These are phyloP conservation scores for Bonia amplexicaulis DNA, from an alignment of 176 grass and related monocot genomes.

Conservation along the genomic window DNA sequence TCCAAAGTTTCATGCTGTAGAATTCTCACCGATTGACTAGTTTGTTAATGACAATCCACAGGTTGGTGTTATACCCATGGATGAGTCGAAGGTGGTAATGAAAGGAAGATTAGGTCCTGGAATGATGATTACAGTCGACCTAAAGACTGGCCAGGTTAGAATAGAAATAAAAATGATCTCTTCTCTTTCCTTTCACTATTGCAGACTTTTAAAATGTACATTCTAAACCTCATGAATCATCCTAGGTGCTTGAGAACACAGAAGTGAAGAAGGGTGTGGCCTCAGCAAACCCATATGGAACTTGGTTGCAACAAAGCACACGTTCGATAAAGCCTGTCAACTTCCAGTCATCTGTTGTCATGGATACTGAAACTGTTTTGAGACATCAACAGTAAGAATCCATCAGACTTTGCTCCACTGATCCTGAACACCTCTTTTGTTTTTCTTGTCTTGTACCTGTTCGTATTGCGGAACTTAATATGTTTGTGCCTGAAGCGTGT, in stretches of 20 bases:
- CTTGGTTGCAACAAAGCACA: slow-evolving; percentile 78
- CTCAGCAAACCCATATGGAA: slow-evolving; percentile 60
- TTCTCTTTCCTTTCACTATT: slow-evolving; percentile 5
- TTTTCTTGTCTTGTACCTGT: background rate
- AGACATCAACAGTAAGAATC: slow-evolving; percentile 93
- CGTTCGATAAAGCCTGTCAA: slow-evolving; percentile 89
- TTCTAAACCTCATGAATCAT: slow-evolving; percentile 38
- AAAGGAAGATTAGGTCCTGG: slow-evolving; percentile 97
- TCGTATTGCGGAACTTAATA: background rate
- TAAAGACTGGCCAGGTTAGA: slow-evolving; percentile 85
- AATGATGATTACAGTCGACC: slow-evolving; percentile 99
- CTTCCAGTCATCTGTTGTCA: slow-evolving; percentile 72
- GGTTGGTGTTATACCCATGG: slow-evolving; percentile 99
- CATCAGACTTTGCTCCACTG: slow-evolving; percentile 2
- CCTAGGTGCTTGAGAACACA: slow-evolving; percentile 93
- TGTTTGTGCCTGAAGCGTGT: background rate
- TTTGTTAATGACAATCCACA: slow-evolving; percentile 40
- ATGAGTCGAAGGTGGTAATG: slow-evolving; percentile 94
- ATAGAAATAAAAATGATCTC: slow-evolving; percentile 8
- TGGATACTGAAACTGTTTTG: slow-evolving; percentile 81
- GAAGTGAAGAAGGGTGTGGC: slow-evolving; percentile 91
- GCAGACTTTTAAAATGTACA: slow-evolving; percentile 10
- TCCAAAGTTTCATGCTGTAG: slow-evolving; percentile 14
- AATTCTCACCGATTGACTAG: slow-evolving; percentile 13
- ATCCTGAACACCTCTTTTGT: background rate